Evolutionary conservation across 2,329 filamentous ascomycete species (phyloP).

Genomic region (Ascochyta rabiei): DNA sequence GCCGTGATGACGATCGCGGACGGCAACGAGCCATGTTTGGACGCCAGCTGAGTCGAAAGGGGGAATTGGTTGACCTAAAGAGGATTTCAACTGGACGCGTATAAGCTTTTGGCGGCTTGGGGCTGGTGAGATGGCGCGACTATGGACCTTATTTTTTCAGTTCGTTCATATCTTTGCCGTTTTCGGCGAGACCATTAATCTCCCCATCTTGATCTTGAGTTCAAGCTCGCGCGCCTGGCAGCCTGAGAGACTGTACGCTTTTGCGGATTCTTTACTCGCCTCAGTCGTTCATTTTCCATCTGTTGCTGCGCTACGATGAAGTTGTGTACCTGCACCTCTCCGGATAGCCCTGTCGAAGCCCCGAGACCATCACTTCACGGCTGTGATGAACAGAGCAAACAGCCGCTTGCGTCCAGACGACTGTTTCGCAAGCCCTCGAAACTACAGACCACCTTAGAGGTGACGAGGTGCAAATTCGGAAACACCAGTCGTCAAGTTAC

Average conservation of each 20-base stretch:
- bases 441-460: constrained; percentile 40
- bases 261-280: background rate
- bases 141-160: constrained; percentile 16
- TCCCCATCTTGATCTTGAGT: constrained; percentile 3
- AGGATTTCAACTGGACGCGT: background rate
- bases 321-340: constrained; percentile 27
- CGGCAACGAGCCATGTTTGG: constrained; percentile 17
- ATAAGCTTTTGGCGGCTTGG: constrained; percentile 16
- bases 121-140: constrained; percentile 15
- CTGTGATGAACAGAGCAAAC: constrained; percentile 21
- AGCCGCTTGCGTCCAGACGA: constrained; percentile 5
- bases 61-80: constrained; percentile 3
- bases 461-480: constrained; percentile 39
- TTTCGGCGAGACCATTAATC: constrained; percentile 8
- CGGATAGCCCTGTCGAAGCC: constrained; percentile 22
- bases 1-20: constrained; percentile 4
- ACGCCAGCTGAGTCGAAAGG: constrained; percentile 11
- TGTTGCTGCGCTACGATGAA: constrained; percentile 17
- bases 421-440: constrained; percentile 32
- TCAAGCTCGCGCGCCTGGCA: background rate
- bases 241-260: background rate
- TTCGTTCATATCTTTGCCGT: constrained; percentile 11
- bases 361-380: constrained; percentile 22
- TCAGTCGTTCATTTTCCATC: background rate
- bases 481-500: constrained; percentile 22